phyloP scores from a whole-genome alignment of 371 early-diverging fungal genomes.

The Amoeboaphelidium protococcarum region DNA sequence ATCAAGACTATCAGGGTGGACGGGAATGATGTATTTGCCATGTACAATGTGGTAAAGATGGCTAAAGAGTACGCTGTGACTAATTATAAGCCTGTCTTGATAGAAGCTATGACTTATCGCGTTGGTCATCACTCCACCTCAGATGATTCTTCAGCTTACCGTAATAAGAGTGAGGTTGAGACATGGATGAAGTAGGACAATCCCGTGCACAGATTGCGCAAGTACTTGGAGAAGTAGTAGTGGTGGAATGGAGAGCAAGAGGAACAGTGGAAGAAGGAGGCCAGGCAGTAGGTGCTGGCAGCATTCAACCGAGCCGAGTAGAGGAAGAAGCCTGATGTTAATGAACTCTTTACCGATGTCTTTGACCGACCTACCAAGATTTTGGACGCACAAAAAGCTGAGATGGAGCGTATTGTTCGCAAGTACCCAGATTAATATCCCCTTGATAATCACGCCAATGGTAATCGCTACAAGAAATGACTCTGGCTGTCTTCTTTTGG shows the following conservation, averaged over 20 bases:
- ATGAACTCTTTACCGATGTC: conserved; percentile 71
- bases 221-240: conserved; percentile 48
- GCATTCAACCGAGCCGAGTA: conserved; percentile 62
- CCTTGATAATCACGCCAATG: too few relatives aligned
- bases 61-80: conserved; percentile 54
- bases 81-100: conserved; percentile 59
- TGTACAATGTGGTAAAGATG: conserved; percentile 63
- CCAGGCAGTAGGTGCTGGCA: conserved; percentile 35
- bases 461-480: too few relatives aligned
- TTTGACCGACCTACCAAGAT: conserved; percentile 56
- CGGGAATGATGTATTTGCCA: conserved; percentile 80
- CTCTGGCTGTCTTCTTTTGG: too few relatives aligned
- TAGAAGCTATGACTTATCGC: conserved; percentile 89
- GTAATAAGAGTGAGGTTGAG: conserved; percentile 65
- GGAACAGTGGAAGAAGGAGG: conserved; percentile 11
- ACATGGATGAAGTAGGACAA: conserved; percentile 67
- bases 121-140: conserved; percentile 91
- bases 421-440: conserved; percentile 74
- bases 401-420: conserved; percentile 39
- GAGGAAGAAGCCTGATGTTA: conserved; percentile 52
- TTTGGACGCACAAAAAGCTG: conserved; percentile 42
- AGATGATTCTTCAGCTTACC: conserved; percentile 86
- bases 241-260: conserved; percentile 70
- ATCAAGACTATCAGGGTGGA: conserved; percentile 88
- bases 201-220: conserved; percentile 64